phyloP scores from a whole-genome alignment of 176 grass and related monocot genomes.

The Chloris gayana region DNA sequence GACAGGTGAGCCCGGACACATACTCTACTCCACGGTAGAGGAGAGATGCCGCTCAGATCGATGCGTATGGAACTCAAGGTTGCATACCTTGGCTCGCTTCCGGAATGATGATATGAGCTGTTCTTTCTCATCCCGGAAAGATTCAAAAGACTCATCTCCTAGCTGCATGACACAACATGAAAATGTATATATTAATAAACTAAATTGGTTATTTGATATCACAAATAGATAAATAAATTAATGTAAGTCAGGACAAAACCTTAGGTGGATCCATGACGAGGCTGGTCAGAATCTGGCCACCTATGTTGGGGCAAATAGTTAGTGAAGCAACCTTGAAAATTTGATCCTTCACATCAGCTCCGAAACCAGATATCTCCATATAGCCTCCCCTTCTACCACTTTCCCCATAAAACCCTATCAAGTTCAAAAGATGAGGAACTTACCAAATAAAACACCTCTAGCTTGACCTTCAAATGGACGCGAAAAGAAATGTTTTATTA shows the following conservation, averaged over 20 bases:
- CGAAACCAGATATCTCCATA: slow-evolving; percentile 78
- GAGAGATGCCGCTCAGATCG: too few species aligned
- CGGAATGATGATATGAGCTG: slow-evolving; percentile 50
- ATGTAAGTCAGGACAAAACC: slow-evolving; percentile 26
- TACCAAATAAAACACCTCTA: not conserved
- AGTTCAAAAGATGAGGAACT: slow-evolving; percentile 1
- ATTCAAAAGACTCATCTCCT: slow-evolving; percentile 61
- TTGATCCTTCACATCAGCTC: slow-evolving; percentile 51
- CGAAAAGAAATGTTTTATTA: not conserved
- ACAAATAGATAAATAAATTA: not conserved
- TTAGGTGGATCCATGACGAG: slow-evolving; percentile 83
- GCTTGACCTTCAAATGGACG: not conserved
- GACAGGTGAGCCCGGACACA: too few species aligned
- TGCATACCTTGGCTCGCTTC: slow-evolving; percentile 57
- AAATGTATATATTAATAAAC: too few species aligned
- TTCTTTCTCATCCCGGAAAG: slow-evolving; percentile 56
- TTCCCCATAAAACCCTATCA: slow-evolving; percentile 74
- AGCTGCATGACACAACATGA: slow-evolving; percentile 41
- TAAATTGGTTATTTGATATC: too few species aligned
- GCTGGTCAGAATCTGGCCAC: slow-evolving; percentile 69
- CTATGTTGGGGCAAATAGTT: slow-evolving; percentile 79
- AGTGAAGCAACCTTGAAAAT: slow-evolving; percentile 81
- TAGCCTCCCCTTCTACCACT: slow-evolving; percentile 83
- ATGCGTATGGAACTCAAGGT: not conserved
- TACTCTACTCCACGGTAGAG: too few species aligned